phyloP scores from a whole-genome alignment of 441 rosid species.

The Aquilaria agallochum region DNA sequence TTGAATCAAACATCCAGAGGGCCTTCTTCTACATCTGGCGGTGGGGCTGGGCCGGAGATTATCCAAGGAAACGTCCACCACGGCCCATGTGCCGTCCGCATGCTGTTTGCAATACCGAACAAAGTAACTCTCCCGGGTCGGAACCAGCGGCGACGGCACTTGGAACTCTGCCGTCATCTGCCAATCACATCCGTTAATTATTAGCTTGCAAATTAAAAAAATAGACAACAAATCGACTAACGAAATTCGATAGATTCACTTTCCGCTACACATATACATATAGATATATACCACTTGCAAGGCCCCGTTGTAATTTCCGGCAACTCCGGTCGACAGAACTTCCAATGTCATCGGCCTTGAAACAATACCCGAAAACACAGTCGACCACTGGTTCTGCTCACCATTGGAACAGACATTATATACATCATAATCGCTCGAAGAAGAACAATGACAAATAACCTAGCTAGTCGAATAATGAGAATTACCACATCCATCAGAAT shows the following conservation, averaged over 20 bases:
- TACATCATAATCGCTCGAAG: not conserved
- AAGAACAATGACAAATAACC: no score
- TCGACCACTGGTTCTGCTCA: constrained; percentile 72
- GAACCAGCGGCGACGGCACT: constrained; percentile 74
- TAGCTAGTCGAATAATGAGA: no score
- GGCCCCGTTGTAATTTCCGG: constrained; percentile 70
- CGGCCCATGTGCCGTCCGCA: constrained; percentile 79
- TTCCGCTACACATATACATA: not conserved
- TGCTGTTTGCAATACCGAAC: constrained; percentile 76
- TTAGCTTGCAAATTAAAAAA: no score
- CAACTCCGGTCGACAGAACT: constrained; percentile 53
- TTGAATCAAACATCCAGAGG: constrained; percentile 88
- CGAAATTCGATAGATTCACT: no score
- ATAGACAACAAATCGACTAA: no score
- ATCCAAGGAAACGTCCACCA: constrained; percentile 93
- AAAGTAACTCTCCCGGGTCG: constrained; percentile 66
- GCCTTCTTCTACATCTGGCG: constrained; percentile 57
- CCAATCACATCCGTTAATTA: no score
- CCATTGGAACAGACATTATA: constrained; percentile 6
- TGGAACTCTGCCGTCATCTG: constrained; percentile 86
- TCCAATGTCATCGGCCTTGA: constrained; percentile 68
- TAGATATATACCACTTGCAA: constrained; percentile 56
- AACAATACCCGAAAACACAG: constrained; percentile 67
- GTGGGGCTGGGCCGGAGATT: constrained; percentile 53
- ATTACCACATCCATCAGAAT: constrained; percentile 84